These are phyloP conservation scores for Mucor velutinosus DNA, from an alignment of 371 early-diverging fungal species.

Conservation along the genomic window DNA sequence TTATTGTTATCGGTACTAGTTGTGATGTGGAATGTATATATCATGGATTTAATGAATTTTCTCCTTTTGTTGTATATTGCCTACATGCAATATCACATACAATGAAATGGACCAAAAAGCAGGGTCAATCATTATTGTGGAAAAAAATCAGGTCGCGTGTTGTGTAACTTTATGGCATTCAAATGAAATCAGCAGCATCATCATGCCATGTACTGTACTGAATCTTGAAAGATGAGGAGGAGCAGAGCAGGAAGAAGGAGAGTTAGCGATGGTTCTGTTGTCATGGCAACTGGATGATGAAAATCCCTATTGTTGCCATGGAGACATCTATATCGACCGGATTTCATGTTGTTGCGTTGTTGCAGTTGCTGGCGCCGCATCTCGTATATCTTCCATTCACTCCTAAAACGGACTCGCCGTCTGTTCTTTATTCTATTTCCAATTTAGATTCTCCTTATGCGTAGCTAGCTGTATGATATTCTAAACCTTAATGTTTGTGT, in stretches of 20 bases:
- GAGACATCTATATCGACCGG: slow-evolving; percentile 2
- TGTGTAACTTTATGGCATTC: slow-evolving; percentile 17
- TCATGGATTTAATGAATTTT: background rate
- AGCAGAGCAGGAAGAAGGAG: no score
- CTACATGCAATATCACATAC: background rate
- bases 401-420: slow-evolving; percentile 8
- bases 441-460: slow-evolving; percentile 18
- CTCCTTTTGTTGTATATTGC: background rate
- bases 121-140: background rate
- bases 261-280: background rate
- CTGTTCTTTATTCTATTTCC: slow-evolving; percentile 9
- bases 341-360: slow-evolving; percentile 6
- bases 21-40: background rate
- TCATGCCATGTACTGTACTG: background rate
- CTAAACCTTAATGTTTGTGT: slow-evolving; percentile 4
- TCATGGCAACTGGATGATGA: background rate
- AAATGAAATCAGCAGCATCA: slow-evolving; percentile 11
- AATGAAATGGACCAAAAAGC: background rate
- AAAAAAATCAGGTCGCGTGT: slow-evolving; percentile 16
- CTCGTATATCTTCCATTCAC: background rate
- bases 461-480: background rate
- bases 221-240: background rate
- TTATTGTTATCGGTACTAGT: background rate
- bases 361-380: background rate
- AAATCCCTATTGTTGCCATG: background rate